Evolutionary conservation across 2,329 filamentous ascomycete species (phyloP).

Genomic region (Claviceps sp.): DNA sequence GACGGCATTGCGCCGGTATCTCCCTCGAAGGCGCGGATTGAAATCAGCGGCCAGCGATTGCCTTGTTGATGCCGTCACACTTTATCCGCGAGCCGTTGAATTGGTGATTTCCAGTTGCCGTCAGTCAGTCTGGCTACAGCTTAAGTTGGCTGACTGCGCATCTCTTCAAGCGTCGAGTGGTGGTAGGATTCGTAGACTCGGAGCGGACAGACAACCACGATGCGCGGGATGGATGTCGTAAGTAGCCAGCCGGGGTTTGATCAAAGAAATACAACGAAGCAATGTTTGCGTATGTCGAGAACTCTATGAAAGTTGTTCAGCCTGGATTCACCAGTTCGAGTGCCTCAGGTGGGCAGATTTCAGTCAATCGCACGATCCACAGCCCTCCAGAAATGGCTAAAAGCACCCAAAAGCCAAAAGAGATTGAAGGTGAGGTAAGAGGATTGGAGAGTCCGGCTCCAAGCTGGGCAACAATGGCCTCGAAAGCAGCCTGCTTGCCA

Average conservation of each 20-base stretch:
- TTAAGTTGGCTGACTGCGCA: slow-evolving; percentile 1
- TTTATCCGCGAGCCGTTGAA: background rate
- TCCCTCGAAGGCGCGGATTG: slow-evolving; percentile 8
- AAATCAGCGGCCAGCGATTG: background rate
- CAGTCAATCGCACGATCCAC: background rate
- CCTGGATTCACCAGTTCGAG: background rate
- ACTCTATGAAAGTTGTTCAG: background rate
- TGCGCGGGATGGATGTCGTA: background rate
- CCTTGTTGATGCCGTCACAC: background rate
- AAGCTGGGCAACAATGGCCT: background rate
- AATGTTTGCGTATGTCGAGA: background rate
- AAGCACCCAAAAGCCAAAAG: too few species aligned
- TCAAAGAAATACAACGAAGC: background rate
- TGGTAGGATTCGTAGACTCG: background rate
- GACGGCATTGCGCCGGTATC: slow-evolving; percentile 36
- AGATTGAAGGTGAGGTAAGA: background rate
- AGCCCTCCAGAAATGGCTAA: background rate
- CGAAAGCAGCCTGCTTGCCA: background rate
- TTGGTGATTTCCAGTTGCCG: background rate
- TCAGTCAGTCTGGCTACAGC: background rate
- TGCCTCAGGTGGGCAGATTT: background rate
- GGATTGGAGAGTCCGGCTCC: background rate
- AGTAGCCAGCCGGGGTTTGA: background rate
- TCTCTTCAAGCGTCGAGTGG: slow-evolving; percentile 1
- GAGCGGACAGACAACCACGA: background rate